These are phyloP conservation scores for Multifurca ochricompacta DNA, from an alignment of 768 basidiomycete species.

Conservation along the genomic window DNA sequence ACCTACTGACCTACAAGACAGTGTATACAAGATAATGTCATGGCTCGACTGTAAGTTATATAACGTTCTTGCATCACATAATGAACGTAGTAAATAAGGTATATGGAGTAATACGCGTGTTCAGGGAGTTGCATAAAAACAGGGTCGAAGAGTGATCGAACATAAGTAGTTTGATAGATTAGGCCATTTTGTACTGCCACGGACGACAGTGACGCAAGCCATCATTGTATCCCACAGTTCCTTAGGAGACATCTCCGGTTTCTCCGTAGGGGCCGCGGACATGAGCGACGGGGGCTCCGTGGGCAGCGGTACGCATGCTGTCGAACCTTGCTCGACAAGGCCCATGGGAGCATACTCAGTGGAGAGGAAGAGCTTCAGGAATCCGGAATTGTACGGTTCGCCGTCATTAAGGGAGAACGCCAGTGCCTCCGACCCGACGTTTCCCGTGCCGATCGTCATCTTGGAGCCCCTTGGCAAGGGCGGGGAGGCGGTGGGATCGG, in stretches of 20 bases:
- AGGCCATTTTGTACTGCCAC: background rate
- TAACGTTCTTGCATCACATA: background rate
- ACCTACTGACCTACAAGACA: background rate
- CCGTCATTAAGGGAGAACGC: constrained; percentile 35
- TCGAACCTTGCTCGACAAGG: constrained; percentile 39
- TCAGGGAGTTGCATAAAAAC: too few relatives aligned
- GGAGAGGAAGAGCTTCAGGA: constrained; percentile 52
- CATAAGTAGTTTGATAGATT: background rate
- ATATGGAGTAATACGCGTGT: background rate
- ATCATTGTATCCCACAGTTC: constrained; percentile 29
- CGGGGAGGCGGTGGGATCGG: constrained; percentile 33
- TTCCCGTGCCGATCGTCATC: constrained; percentile 35
- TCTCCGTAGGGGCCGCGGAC: background rate
- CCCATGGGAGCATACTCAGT: constrained; percentile 42
- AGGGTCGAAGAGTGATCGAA: background rate
- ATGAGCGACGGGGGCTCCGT: background rate
- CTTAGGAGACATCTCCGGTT: constrained; percentile 2
- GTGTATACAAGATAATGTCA: background rate
- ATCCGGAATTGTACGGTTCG: constrained; percentile 37
- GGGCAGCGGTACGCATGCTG: background rate
- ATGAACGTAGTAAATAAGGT: background rate
- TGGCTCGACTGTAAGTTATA: background rate
- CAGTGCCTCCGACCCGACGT: constrained; percentile 39
- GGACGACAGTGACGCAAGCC: constrained; percentile 27
- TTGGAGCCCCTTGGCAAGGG: constrained; percentile 40